Evolutionary conservation across 169 alveolate species (phyloP), one percentile per base, ranked within the genome.

Genomic region (Plasmodium gonderi): DNA sequence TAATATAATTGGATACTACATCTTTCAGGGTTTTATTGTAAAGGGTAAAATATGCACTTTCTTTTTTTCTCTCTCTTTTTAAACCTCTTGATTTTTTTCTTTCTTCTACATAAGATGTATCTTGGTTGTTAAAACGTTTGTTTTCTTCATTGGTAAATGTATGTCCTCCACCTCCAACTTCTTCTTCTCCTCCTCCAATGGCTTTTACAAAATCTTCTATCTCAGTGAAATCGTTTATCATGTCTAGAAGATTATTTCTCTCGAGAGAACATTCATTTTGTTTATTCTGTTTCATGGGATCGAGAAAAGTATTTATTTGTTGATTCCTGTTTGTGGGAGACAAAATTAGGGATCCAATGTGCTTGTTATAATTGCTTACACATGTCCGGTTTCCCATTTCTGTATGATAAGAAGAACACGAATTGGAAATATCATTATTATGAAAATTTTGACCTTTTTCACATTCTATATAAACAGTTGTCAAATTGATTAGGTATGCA

Each of bases 1-100:
- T 31, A 77, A 90, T 69, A 38, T 90, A 90, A 77, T 38, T 67
- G n/a, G 45, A n/a, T 65, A 90, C 31, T 42, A 90, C 51, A 67
- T 65, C 76, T 67, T 77, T 68, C n/a, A 78, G 26, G 3, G 60
- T 31, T 33, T 90, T 42, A 9, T 23, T 60, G 64, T 65, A 90
- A 23, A 90, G 3, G 42, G 45, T 7, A 54, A 90, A 90, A 68
- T 90, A 90, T 23, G 14, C n/a, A 7, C 17, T 6, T 42, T 38
- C 20, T 74, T 74, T 45, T 69, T 4, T 77, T 76, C 44, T 44
- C 60, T 64, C 69, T 67, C 47, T 36, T 36, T 80, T 36, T 36
- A 7, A 2, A 7, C 17, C 36, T 44, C 47, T 60, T 4, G 31
- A n/a, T 60, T 33, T 29, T 36, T 72, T 72, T 40, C 64, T 42